Evolutionary conservation across 306 rosid species (phyloP).

Genomic region (Dalbergia cochinchinensis): DNA sequence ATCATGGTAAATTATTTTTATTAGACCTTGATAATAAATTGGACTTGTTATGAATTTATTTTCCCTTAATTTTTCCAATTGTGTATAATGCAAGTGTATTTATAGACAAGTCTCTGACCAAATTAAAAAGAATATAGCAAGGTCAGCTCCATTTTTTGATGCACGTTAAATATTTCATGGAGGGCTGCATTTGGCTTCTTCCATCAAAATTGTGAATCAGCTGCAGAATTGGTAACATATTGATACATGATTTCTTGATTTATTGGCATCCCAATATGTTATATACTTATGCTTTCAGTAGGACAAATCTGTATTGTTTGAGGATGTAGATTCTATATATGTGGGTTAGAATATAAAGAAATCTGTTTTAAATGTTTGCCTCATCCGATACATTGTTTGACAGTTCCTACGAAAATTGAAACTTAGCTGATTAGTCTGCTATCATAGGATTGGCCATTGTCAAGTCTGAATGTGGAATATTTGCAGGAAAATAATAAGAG

Average conservation of each 20-base stretch:
- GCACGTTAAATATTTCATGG: slow-evolving; percentile 33
- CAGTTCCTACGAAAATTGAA: background rate
- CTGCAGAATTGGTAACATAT: slow-evolving; percentile 22
- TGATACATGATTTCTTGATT: slow-evolving; percentile 28
- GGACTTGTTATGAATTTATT: background rate
- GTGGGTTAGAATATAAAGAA: background rate
- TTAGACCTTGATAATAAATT: slow-evolving; percentile 22
- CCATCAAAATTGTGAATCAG: slow-evolving; percentile 10
- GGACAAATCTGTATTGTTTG: background rate
- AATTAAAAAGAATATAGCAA: slow-evolving; percentile 3
- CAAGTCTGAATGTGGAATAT: slow-evolving; percentile 21
- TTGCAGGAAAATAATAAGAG: slow-evolving; percentile 56
- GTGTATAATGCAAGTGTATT: slow-evolving; percentile 6
- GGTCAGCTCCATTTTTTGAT: background rate
- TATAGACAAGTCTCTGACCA: background rate
- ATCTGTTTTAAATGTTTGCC: slow-evolving; percentile 24
- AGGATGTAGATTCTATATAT: background rate
- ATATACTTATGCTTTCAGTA: slow-evolving; percentile 9
- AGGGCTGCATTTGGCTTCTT: slow-evolving; percentile 20
- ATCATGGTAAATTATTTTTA: slow-evolving; percentile 8
- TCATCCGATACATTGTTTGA: background rate
- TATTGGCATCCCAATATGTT: slow-evolving; percentile 36
- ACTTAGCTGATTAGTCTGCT: slow-evolving; percentile 12
- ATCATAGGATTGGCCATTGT: background rate
- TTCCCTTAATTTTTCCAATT: slow-evolving; percentile 27